Percentiles rank a stretch among this genome's conserved stretches.
Evolutionary conservation across 2,329 filamentous ascomycete genomes (phyloP).

Genomic region (Ophiostoma triangulosporum): DNA sequence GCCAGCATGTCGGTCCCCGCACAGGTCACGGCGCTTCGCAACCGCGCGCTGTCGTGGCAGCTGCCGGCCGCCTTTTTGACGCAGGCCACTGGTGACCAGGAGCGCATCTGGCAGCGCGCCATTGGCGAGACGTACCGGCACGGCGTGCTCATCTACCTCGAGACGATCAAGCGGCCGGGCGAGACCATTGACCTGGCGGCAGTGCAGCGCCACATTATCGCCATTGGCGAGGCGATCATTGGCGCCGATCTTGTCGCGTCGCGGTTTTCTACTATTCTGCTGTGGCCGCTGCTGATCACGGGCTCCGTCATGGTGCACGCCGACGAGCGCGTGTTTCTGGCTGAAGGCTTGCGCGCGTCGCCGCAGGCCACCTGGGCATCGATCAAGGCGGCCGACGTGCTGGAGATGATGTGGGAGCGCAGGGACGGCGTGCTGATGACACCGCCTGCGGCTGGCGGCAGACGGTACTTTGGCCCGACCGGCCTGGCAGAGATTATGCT

Average conservation of each 20-base stretch:
- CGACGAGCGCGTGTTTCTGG: constrained; percentile 8
- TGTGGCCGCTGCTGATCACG: constrained; percentile 14
- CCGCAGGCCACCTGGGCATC: constrained; percentile 10
- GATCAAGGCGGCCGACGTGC: constrained; percentile 10
- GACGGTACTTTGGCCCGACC: constrained; percentile 9
- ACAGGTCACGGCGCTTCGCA: constrained; percentile 7
- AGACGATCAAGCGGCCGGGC: constrained; percentile 5
- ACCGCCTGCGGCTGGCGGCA: not conserved
- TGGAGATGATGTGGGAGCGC: constrained; percentile 12
- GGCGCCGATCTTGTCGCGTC: constrained; percentile 9
- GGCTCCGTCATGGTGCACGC: constrained; percentile 9
- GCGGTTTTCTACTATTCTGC: constrained; percentile 11
- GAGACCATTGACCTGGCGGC: not conserved
- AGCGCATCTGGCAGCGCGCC: constrained; percentile 11
- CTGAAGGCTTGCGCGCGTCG: constrained; percentile 10
- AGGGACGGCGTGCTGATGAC: not conserved
- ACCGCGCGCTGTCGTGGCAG: constrained; percentile 10
- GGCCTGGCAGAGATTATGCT: constrained; percentile 9
- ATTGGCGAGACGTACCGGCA: constrained; percentile 14
- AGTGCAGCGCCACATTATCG: constrained; percentile 9
- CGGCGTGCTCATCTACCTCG: constrained; percentile 12
- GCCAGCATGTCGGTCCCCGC: not conserved
- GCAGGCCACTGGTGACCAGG: constrained; percentile 9
- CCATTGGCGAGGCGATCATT: constrained; percentile 11
- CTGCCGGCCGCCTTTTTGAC: constrained; percentile 7